phyloP scores from a whole-genome alignment of 208 protist species.

The Crithidia sp. region DNA sequence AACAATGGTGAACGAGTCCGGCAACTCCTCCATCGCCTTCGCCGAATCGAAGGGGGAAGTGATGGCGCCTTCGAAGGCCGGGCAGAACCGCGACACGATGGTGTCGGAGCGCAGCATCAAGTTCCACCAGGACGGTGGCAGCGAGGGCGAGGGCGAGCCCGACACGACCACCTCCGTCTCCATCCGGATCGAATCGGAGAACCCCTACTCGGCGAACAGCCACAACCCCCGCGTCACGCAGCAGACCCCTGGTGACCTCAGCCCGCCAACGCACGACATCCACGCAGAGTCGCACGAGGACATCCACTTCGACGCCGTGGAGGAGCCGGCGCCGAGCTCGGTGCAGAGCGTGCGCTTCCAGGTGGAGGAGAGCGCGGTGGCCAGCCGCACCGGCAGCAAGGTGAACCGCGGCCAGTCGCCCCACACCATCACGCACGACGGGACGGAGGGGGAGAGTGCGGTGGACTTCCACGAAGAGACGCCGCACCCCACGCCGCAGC shows the following conservation, averaged over 20 bases:
- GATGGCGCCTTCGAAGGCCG: background rate
- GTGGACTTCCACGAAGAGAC: conserved; percentile 16
- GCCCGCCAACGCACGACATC: background rate
- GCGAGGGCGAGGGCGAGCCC: conserved; percentile 2
- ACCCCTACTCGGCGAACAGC: conserved; percentile 6
- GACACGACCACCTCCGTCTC: conserved; percentile 16
- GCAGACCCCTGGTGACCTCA: background rate
- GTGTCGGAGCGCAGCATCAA: conserved; percentile 19
- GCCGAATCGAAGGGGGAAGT: conserved; percentile 8
- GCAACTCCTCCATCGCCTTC: conserved; percentile 28
- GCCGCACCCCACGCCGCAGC: conserved; percentile 5
- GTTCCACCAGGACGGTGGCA: conserved; percentile 13
- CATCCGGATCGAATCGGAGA: conserved; percentile 9
- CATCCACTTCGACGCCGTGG: conserved; percentile 22
- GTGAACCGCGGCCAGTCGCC: conserved; percentile 5
- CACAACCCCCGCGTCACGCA: background rate
- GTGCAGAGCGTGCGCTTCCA: conserved; percentile 29
- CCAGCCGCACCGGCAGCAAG: background rate
- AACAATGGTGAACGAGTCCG: conserved; percentile 15
- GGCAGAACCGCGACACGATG: conserved; percentile 1
- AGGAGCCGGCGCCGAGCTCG: conserved; percentile 13
- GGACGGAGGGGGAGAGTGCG: background rate
- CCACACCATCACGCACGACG: background rate
- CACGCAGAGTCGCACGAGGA: conserved; percentile 18
- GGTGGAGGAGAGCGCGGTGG: conserved; percentile 7